phyloP scores from a whole-genome alignment of 1,284 basidiomycete species.

The Puccinia coronata region DNA sequence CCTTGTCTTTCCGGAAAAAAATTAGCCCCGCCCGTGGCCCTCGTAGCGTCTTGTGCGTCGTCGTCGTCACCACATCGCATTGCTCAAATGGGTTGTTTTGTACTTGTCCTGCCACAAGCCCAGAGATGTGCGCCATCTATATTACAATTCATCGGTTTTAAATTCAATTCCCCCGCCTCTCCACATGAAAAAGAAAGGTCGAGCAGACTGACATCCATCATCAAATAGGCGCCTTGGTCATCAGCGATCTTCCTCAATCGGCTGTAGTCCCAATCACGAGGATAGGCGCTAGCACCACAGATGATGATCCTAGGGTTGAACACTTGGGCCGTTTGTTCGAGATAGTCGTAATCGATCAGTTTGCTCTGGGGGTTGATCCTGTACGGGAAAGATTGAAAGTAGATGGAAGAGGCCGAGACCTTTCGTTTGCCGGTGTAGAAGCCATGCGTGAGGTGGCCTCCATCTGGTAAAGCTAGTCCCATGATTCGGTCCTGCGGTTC shows the following conservation, averaged over 20 bases:
- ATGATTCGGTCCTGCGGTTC: conserved; percentile 98
- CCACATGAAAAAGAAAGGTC: conserved; percentile 58
- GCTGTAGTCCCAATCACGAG: conserved; percentile 95
- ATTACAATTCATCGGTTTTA: background rate
- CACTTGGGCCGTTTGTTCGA: conserved; percentile 84
- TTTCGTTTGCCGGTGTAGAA: conserved; percentile 99
- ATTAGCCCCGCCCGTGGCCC: conserved; percentile 97
- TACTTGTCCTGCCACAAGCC: conserved; percentile 89
- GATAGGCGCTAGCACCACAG: conserved; percentile 98
- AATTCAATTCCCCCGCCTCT: too few species aligned
- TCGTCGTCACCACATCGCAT: conserved; percentile 97
- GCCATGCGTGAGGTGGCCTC: conserved; percentile 96
- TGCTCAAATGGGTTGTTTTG: conserved; percentile 91
- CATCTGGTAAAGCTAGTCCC: conserved; percentile 98
- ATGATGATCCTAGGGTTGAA: conserved; percentile 97
- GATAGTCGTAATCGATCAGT: conserved; percentile 83
- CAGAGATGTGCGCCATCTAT: conserved; percentile 94
- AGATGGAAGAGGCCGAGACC: conserved; percentile 99
- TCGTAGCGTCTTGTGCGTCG: conserved; percentile 98
- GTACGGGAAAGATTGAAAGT: conserved; percentile 99
- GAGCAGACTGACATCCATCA: conserved; percentile 52
- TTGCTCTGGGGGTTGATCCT: conserved; percentile 80
- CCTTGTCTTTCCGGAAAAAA: conserved; percentile 96
- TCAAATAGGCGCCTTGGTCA: conserved; percentile 79
- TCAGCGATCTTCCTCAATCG: conserved; percentile 79